Percentiles rank a stretch among this genome's conserved stretches.
phyloP scores from a whole-genome alignment of 495 filamentous ascomycete species.

The Aspergillus biplanus region DNA sequence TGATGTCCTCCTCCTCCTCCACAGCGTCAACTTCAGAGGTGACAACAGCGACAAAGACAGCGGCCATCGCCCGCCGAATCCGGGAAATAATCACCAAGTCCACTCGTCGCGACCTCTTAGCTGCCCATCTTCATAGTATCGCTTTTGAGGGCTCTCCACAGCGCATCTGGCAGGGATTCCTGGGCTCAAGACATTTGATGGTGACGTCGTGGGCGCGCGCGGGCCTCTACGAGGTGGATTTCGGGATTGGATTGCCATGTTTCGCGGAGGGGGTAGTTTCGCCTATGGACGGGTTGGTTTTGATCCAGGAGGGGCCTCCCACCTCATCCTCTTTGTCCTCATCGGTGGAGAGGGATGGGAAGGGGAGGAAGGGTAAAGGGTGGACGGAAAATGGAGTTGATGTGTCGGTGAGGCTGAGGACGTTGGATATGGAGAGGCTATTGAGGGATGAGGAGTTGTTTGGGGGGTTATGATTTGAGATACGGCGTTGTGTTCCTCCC shows the following conservation, averaged over 20 bases:
- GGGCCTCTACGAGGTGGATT: slow-evolving; percentile 35
- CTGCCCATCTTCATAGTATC: slow-evolving; percentile 31
- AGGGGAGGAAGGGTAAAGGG: background rate
- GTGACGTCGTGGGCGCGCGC: slow-evolving; percentile 36
- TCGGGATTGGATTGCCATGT: slow-evolving; percentile 26
- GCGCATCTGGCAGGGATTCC: slow-evolving; percentile 40
- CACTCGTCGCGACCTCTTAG: slow-evolving; percentile 22
- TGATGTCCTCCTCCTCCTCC: slow-evolving; percentile 25
- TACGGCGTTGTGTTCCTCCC: background rate
- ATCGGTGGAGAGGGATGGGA: background rate
- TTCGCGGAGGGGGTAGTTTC: slow-evolving; percentile 33
- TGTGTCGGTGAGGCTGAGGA: slow-evolving; percentile 30
- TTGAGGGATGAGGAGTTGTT: slow-evolving; percentile 17
- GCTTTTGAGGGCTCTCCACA: slow-evolving; percentile 37
- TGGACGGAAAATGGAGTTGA: slow-evolving; percentile 34
- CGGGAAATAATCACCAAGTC: slow-evolving; percentile 32
- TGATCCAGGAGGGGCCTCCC: slow-evolving; percentile 33
- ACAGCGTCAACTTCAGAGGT: slow-evolving; percentile 1
- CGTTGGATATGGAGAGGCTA: slow-evolving; percentile 33
- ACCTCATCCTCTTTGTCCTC: background rate
- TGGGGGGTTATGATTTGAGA: background rate
- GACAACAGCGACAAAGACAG: background rate
- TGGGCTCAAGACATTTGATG: slow-evolving; percentile 33
- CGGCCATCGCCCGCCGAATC: slow-evolving; percentile 21
- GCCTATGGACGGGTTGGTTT: slow-evolving; percentile 31